Conservation (phyloP, 208 protist species). For the Lotmaria passim region DNA sequence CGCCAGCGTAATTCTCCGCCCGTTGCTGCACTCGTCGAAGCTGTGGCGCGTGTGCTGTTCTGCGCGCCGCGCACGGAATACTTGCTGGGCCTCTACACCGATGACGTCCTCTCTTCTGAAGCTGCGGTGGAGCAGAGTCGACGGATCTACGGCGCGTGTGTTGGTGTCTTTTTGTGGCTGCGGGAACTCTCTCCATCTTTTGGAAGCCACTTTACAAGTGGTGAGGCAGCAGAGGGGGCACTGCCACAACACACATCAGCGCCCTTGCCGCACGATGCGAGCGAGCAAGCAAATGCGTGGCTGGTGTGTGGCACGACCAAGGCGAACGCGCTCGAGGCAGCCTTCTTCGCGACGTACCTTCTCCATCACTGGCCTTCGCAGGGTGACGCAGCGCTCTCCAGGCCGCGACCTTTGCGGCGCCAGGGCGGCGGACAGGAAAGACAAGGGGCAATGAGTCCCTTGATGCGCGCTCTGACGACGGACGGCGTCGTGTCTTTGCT, state of each 20-base stretch:
- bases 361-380: constrained; percentile 25
- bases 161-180: constrained; percentile 42
- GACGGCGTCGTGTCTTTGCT: neutral
- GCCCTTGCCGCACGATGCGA: neutral
- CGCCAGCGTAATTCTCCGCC: neutral
- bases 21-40: constrained; percentile 17
- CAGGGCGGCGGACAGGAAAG: neutral
- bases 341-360: constrained; percentile 66
- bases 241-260: too few species aligned
- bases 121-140: constrained; percentile 19
- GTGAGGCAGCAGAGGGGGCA: neutral
- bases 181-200: constrained; percentile 24
- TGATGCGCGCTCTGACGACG: neutral
- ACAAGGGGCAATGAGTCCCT: neutral
- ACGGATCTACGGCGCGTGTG: constrained; percentile 29
- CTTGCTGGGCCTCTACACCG: constrained; percentile 30
- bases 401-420: neutral
- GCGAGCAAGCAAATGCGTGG: constrained; percentile 3
- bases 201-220: constrained; percentile 1
- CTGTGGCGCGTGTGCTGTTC: constrained; percentile 39
- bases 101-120: neutral
- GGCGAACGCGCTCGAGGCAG: constrained; percentile 58
- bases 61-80: constrained; percentile 61
- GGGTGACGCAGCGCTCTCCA: neutral
- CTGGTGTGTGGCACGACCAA: constrained; percentile 61